Evolutionary conservation across 768 basidiomycete species (phyloP), one percentile per base, ranked within the genome.

Genomic region (Nidula microcarpa): DNA sequence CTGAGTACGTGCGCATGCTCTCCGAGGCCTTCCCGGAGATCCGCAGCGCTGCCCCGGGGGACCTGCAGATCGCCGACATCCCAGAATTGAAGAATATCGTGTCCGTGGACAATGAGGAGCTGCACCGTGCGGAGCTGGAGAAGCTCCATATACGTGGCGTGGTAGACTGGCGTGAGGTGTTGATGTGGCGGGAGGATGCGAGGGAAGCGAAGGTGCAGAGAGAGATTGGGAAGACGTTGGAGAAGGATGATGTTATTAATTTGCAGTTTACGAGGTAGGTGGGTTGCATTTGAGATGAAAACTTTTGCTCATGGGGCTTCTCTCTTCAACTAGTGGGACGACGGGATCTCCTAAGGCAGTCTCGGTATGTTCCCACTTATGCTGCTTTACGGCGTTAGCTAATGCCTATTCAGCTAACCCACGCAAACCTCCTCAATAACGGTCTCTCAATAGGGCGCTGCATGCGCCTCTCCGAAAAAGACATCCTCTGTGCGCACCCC

Each of bases 261-360:
- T 60, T 94, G 53, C 91, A 94, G 62, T 94, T 92, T 62, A 93
- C 91, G 33, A 92, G 89, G 89, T 88, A 55, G 9, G 66, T 50
- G 33, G 32, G 32, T 32, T 9, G 34, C 54, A 23, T 47, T 16
- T 51, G 23, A 36, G 8, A 7, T 18, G 32, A 30, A 43, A 17
- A 13, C 13, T 44, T 37, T 17, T 16, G 11, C 13, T 43, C 33
- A 10, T 49, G 4, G n/a, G 13, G 11, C 33, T 43, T 33, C 11
- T 14, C 52, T 44, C 43, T 17, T 36, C 32, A 30, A 43, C 44
- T 56, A 91, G 90, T 59, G 89, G 89, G 3, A 91, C 91, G 8
- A 91, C 91, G 2, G 91, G 89, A 11, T 63, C 74, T 0, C 90
- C 91, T 0, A 94, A 93, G 66, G 91, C 89, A 14, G 91, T 91